These are phyloP conservation scores for Nicotiana tabacum DNA, from an alignment of 257 asterid species.

Conservation along the genomic window DNA sequence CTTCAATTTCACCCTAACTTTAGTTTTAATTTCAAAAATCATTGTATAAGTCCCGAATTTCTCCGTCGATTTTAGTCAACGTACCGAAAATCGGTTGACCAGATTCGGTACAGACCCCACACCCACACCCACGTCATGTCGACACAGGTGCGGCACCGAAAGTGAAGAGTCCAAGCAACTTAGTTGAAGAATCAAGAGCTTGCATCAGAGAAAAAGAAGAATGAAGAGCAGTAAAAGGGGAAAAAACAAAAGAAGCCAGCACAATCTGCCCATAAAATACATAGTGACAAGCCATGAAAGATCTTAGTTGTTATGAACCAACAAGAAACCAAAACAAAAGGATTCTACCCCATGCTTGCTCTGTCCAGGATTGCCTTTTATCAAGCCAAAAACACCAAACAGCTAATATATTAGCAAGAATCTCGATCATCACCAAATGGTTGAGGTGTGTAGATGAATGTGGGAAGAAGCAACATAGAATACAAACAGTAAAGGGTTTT, in stretches of 20 bases:
- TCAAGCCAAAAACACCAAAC: not conserved
- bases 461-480: not conserved
- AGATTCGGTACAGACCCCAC: too few relatives aligned
- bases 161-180: too few relatives aligned
- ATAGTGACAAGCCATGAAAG: slow-evolving; percentile 2
- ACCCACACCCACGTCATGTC: too few relatives aligned
- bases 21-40: too few relatives aligned
- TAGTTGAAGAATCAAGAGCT: not conserved
- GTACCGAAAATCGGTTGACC: too few relatives aligned
- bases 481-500: not conserved
- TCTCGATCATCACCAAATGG: not conserved
- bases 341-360: not conserved
- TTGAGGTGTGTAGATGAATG: not conserved
- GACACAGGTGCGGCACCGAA: too few relatives aligned
- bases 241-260: not conserved
- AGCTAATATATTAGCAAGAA: not conserved
- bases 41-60: too few relatives aligned
- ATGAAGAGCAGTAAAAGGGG: not conserved
- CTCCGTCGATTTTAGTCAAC: too few relatives aligned
- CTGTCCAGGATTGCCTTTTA: not conserved
- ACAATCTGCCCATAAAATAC: not conserved
- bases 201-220: not conserved
- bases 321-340: not conserved
- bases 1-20: too few relatives aligned
- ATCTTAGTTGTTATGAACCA: not conserved